phyloP scores from a whole-genome alignment of 768 basidiomycete genomes.

The Auricularia sp. region DNA sequence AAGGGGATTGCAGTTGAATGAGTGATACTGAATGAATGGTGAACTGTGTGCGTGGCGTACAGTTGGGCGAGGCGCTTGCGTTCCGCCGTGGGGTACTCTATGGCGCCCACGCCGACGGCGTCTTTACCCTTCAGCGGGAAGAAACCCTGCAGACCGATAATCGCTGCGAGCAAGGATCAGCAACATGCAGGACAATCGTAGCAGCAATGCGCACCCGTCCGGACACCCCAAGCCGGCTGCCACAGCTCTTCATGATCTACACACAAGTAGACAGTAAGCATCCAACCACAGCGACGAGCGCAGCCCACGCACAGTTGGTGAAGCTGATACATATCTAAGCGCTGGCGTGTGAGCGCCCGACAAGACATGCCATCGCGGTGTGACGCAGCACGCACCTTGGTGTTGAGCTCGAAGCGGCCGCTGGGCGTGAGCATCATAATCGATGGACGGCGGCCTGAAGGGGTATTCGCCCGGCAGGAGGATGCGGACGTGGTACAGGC shows the following conservation, averaged over 20 bases:
- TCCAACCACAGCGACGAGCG: slow-evolving; percentile 7
- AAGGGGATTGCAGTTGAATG: slow-evolving; percentile 7
- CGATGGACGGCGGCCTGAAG: slow-evolving; percentile 89
- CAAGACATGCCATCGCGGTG: not conserved
- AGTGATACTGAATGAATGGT: slow-evolving; percentile 2
- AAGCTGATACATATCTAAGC: slow-evolving; percentile 87
- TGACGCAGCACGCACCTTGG: slow-evolving; percentile 52
- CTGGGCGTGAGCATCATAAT: slow-evolving; percentile 95
- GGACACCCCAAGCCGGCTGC: slow-evolving; percentile 98
- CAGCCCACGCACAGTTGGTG: slow-evolving; percentile 60
- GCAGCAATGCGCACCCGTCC: slow-evolving; percentile 54
- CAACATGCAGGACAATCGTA: slow-evolving; percentile 3
- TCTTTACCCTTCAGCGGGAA: slow-evolving; percentile 83
- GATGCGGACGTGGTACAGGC: slow-evolving; percentile 92
- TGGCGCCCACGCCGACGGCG: slow-evolving; percentile 77
- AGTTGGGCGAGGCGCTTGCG: slow-evolving; percentile 66
- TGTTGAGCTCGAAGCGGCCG: slow-evolving; percentile 93
- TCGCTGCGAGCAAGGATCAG: slow-evolving; percentile 39
- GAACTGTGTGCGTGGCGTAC: slow-evolving; percentile 33
- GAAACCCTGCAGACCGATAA: slow-evolving; percentile 81
- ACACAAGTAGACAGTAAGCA: slow-evolving; percentile 5
- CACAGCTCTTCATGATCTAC: slow-evolving; percentile 90
- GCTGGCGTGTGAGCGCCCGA: not conserved
- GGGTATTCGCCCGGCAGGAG: slow-evolving; percentile 89
- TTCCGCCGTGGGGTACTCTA: slow-evolving; percentile 67